A percentile compares a stretch with the other conserved stretches of the same genome.
phyloP scores from a whole-genome alignment of 176 grass and related monocot species.

The Hordeum marinum region DNA sequence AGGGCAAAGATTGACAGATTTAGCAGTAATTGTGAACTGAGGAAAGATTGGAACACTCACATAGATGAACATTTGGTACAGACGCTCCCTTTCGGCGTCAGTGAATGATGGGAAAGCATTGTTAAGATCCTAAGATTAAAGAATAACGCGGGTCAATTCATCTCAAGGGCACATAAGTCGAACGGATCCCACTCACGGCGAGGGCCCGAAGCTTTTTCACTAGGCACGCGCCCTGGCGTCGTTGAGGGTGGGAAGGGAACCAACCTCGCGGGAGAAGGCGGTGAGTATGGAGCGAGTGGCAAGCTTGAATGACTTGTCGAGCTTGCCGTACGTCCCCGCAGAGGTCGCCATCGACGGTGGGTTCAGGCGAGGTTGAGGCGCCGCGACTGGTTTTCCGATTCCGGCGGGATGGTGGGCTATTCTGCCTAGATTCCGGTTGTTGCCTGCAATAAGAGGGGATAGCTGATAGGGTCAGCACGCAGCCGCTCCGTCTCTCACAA shows the following conservation, averaged over 20 bases:
- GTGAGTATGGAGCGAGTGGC: slow-evolving; percentile 42
- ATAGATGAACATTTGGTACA: slow-evolving; percentile 45
- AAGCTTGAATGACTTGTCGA: slow-evolving; percentile 45
- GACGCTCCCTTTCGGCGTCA: slow-evolving; percentile 39
- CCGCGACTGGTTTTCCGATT: neutral
- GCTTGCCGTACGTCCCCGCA: slow-evolving; percentile 26
- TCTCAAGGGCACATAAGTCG: neutral
- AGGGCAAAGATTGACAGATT: neutral
- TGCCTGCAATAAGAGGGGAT: neutral
- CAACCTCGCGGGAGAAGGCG: slow-evolving; percentile 49
- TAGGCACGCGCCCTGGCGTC: neutral
- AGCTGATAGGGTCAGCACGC: too few species aligned
- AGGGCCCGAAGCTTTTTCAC: neutral
- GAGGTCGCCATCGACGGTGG: slow-evolving; percentile 27
- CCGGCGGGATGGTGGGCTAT: neutral
- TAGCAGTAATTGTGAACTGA: neutral
- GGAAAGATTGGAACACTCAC: slow-evolving; percentile 22
- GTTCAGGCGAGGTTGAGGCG: neutral
- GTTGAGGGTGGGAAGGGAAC: neutral
- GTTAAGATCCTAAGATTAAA: slow-evolving; percentile 42
- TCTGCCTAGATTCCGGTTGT: neutral
- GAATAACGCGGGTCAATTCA: neutral
- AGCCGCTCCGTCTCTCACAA: neutral
- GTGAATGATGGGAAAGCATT: slow-evolving; percentile 53
- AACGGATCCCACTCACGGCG: neutral